Base-by-base conservation (phyloP, 2,329 filamentous ascomycete species). In the Pseudocercospora pini-densiflorae region DNA sequence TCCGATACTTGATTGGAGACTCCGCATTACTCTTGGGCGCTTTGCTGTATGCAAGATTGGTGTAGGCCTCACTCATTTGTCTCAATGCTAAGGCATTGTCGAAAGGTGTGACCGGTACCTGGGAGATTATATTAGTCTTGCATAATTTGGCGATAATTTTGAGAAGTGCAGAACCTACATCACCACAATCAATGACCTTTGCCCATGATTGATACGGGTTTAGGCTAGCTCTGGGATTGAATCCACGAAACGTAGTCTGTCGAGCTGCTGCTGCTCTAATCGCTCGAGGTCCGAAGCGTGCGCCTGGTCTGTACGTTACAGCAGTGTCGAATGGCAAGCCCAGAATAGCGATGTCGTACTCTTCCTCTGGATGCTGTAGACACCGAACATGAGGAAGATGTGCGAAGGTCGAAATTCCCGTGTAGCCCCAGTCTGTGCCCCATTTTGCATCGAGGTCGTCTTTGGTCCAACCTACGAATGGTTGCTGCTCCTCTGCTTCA, bases 141-240 rank as follows among this genome's bases (percentile, higher is more conserved):
- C 40, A n/a, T n/a, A 19, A 8, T 19, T 43, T 14, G 40, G n/a
- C 6, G 40, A 8, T n/a, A 14, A 8, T 0, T 7, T 43, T 4
- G 40, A 43, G 6, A 8, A 7, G 14, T 43, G 16, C 5, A 6
- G 40, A 16, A 43, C 40, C 5, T 43, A 97, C 93, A 77, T 97
- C 94, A 58, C 94, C 94, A 78, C 94, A 97, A 82, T 97, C 94
- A 59, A 94, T 83, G 66, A 97, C 88, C 29, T 63, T 88, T 0
- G 92, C 91, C 90, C 91, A 94, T 62, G 86, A 90, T 47, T 83
- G 82, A 81, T 95, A 97, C 0, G 94, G 93, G 79, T 97, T 97
- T 71, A 97, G 86, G 45, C 85, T 86, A 1, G 92, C 93, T 23
- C 93, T 89, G 1, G 91, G 87, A 79, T 97, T 97, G 85, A 91